phyloP scores from a whole-genome alignment of 495 filamentous ascomycete species.

The Rhypophila decipiens region DNA sequence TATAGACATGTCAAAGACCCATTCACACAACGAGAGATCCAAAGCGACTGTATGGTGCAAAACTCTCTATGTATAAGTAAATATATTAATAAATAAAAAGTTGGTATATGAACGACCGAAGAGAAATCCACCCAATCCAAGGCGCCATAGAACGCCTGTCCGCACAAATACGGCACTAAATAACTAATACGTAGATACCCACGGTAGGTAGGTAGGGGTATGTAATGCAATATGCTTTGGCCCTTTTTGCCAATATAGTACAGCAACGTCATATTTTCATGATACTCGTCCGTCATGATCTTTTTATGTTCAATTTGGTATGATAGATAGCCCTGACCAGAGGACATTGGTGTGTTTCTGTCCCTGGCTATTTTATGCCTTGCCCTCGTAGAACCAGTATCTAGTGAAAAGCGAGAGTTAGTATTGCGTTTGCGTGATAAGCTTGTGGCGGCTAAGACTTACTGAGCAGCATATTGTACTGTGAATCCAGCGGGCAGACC shows the following conservation, averaged over 20 bases:
- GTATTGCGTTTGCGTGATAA: not conserved
- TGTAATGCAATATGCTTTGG: conserved; percentile 1
- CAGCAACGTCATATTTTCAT: conserved; percentile 8
- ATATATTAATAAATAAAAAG: too few species aligned
- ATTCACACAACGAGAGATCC: too few species aligned
- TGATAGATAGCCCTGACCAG: not conserved
- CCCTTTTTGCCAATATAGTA: conserved; percentile 2
- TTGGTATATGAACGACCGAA: too few species aligned
- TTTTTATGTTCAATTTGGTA: not conserved
- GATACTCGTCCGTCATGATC: too few species aligned
- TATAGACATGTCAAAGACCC: too few species aligned
- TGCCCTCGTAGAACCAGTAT: conserved; percentile 34
- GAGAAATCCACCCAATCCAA: too few species aligned
- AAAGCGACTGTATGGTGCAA: too few species aligned
- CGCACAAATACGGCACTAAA: too few species aligned
- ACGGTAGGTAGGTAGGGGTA: not conserved
- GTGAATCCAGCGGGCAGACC: conserved; percentile 56
- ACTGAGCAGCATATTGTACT: conserved; percentile 79
- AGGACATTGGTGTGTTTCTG: not conserved
- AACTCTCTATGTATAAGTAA: too few species aligned
- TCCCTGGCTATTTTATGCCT: too few species aligned
- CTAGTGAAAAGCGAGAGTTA: conserved; percentile 15
- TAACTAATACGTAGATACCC: not conserved
- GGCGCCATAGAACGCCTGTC: too few species aligned
- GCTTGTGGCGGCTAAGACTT: conserved; percentile 30